phyloP scores from a whole-genome alignment of 2,329 filamentous ascomycete genomes.

The Exophiala oligosperma region DNA sequence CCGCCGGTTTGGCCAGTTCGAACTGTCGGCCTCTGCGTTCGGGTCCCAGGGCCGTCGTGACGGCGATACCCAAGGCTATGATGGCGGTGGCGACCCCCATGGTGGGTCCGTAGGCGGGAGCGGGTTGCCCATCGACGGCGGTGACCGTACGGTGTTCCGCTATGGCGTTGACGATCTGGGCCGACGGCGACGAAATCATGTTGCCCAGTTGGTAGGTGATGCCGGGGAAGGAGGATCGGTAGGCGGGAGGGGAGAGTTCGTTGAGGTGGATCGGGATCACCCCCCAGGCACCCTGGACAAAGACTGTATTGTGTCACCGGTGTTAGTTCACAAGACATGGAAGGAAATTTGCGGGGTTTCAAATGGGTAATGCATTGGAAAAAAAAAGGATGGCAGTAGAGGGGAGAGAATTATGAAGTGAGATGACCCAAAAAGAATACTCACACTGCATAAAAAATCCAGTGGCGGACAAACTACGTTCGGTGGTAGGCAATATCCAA shows the following conservation, averaged over 20 bases:
- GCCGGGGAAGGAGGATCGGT: constrained; percentile 73
- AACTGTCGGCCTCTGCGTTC: constrained; percentile 73
- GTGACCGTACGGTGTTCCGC: constrained; percentile 63
- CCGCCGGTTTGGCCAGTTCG: constrained; percentile 58
- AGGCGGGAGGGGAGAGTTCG: constrained; percentile 70
- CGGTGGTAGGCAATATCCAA: constrained; percentile 62
- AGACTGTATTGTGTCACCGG: constrained; percentile 39
- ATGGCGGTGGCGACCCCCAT: constrained; percentile 79
- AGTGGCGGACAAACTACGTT: constrained; percentile 31
- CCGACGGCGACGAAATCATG: constrained; percentile 66
- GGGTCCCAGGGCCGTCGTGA: constrained; percentile 69
- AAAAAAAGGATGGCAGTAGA: no score
- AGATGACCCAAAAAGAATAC: neutral
- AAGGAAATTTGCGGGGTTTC: no score
- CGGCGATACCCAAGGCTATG: constrained; percentile 67
- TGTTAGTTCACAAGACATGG: no score
- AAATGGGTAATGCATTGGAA: no score
- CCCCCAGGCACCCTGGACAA: constrained; percentile 69
- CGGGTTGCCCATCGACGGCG: constrained; percentile 54
- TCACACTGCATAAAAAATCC: constrained; percentile 52
- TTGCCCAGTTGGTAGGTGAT: constrained; percentile 78
- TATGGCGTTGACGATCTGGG: constrained; percentile 76
- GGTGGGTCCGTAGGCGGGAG: constrained; percentile 70
- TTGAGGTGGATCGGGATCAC: constrained; percentile 73
- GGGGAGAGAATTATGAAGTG: no score